Conservation (phyloP, 1,139 yeast species). For the Kodamaea alishanica region DNA sequence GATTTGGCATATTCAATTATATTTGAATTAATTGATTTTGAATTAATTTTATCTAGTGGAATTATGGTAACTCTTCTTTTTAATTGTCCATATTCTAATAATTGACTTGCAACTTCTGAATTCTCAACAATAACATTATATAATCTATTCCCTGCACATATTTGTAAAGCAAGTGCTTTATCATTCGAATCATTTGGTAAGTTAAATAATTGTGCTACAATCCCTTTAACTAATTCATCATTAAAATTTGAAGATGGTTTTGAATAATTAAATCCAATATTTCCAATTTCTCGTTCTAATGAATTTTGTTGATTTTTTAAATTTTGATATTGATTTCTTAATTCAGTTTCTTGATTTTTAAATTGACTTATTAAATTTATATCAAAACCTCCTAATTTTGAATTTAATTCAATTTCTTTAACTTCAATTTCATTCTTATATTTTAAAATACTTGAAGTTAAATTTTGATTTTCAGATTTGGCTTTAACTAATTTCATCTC, state of each 20-base stretch:
- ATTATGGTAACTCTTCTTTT: slow-evolving; percentile 85
- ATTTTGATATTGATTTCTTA: slow-evolving; percentile 31
- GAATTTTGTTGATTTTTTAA: slow-evolving; percentile 52
- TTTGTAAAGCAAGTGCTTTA: slow-evolving; percentile 82
- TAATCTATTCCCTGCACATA: slow-evolving; percentile 89
- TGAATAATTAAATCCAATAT: slow-evolving; percentile 72
- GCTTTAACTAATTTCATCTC: slow-evolving; percentile 55
- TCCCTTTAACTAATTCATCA: slow-evolving; percentile 68
- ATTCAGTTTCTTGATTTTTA: slow-evolving; percentile 37
- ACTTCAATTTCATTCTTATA: slow-evolving; percentile 37
- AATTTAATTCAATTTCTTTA: slow-evolving; percentile 43
- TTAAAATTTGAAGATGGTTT: slow-evolving; percentile 63
- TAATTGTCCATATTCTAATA: slow-evolving; percentile 74
- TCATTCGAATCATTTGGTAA: slow-evolving; percentile 55
- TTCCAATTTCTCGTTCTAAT: slow-evolving; percentile 63
- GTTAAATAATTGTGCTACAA: slow-evolving; percentile 81
- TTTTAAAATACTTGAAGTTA: slow-evolving; percentile 41
- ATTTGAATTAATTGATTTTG: slow-evolving; percentile 46
- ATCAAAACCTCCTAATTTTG: slow-evolving; percentile 53
- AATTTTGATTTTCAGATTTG: slow-evolving; percentile 44
- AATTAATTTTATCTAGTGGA: slow-evolving; percentile 81
- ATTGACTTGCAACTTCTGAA: slow-evolving; percentile 76
- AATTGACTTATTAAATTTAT: slow-evolving; percentile 45
- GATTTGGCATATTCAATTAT: slow-evolving; percentile 58
- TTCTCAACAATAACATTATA: slow-evolving; percentile 90